Evolutionary conservation across 768 basidiomycete species (phyloP).

Genomic region (Russula sp.): DNA sequence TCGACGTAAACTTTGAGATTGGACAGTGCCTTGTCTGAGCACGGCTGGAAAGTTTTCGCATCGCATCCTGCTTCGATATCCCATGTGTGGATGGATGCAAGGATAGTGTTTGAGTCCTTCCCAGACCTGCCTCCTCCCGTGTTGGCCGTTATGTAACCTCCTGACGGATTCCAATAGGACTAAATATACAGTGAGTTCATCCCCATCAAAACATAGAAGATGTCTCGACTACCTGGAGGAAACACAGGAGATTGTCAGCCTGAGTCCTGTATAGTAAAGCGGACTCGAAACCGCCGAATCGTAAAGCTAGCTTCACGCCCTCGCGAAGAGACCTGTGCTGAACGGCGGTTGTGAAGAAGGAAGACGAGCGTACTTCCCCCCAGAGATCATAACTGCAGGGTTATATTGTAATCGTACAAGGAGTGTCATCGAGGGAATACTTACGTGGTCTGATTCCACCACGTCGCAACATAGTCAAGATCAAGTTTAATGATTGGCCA

Average conservation of each 20-base stretch:
- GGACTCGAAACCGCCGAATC: slow-evolving; percentile 49
- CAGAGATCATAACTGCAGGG: slow-evolving; percentile 62
- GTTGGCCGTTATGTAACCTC: slow-evolving; percentile 68
- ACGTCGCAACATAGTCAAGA: slow-evolving; percentile 64
- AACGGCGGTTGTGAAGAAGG: slow-evolving; percentile 73
- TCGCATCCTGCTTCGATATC: slow-evolving; percentile 72
- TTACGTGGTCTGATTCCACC: slow-evolving; percentile 68
- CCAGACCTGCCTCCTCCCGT: slow-evolving; percentile 72
- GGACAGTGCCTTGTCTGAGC: slow-evolving; percentile 74
- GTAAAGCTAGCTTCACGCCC: slow-evolving; percentile 59
- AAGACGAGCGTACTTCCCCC: slow-evolving; percentile 69
- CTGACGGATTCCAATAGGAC: slow-evolving; percentile 71
- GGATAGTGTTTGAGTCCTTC: slow-evolving; percentile 44
- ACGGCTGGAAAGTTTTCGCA: slow-evolving; percentile 73
- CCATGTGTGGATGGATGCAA: slow-evolving; percentile 75
- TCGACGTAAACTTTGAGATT: slow-evolving; percentile 70
- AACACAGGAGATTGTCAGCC: slow-evolving; percentile 65
- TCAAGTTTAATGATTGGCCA: slow-evolving; percentile 76
- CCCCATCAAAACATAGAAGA: slow-evolving; percentile 1
- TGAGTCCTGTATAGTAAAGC: slow-evolving; percentile 52
- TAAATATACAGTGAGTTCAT: slow-evolving; percentile 32
- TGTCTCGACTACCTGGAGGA: slow-evolving; percentile 55
- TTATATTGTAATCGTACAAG: not conserved
- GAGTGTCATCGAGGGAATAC: slow-evolving; percentile 25
- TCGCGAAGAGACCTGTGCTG: slow-evolving; percentile 73